These are phyloP conservation scores for Elongisporangium undulatum DNA, from an alignment of 352 stramenopile species.

Conservation along the genomic window DNA sequence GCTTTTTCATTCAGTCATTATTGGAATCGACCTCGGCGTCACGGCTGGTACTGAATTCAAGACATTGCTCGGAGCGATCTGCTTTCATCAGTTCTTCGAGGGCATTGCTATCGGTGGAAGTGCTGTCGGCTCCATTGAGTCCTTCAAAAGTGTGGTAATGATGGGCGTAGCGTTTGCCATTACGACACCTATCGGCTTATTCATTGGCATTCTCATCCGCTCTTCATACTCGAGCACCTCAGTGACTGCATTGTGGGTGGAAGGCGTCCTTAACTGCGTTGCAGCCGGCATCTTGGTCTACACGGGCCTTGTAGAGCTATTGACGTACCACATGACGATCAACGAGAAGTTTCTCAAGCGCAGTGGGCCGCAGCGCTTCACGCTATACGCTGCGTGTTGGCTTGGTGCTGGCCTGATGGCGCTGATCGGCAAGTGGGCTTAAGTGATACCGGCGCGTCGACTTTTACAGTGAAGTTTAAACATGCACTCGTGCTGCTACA, in stretches of 20 bases:
- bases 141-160: conserved; percentile 29
- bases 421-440: conserved; percentile 67
- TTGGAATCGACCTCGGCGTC: conserved; percentile 59
- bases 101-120: conserved; percentile 51
- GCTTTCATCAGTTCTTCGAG: conserved; percentile 80
- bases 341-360: conserved; percentile 51
- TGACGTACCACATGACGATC: conserved; percentile 69
- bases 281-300: conserved; percentile 70
- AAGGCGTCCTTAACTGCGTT: conserved; percentile 60
- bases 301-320: conserved; percentile 53
- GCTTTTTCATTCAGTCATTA: conserved; percentile 66
- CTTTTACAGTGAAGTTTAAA: not conserved
- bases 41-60: conserved; percentile 41
- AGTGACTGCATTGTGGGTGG: conserved; percentile 41
- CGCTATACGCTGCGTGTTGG: conserved; percentile 42
- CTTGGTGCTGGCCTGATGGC: conserved; percentile 52
- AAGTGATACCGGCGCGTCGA: not conserved
- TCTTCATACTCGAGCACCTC: conserved; percentile 48
- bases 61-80: conserved; percentile 55
- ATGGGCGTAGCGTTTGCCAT: conserved; percentile 48
- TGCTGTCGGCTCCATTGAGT: conserved; percentile 33
- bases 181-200: conserved; percentile 48
- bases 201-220: conserved; percentile 53
- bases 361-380: conserved; percentile 21
- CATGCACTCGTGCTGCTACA: not conserved